phyloP scores from a whole-genome alignment of 805 yeast genomes.

The Schwanniomyces vanrijiae region DNA sequence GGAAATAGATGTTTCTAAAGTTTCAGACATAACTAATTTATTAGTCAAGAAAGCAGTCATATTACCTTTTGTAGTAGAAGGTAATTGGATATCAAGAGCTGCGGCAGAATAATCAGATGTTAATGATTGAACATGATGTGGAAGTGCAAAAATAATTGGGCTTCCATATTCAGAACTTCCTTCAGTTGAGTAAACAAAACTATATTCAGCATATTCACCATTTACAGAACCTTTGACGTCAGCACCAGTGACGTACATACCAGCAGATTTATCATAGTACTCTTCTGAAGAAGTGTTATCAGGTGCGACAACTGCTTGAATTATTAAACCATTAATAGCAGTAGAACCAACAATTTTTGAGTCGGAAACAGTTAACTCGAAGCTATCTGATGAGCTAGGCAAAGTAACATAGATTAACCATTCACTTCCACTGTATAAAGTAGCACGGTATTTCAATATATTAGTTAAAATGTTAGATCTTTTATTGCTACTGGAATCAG shows the following conservation, averaged over 20 bases:
- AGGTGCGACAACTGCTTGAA: slow-evolving; percentile 39
- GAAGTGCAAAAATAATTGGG: slow-evolving; percentile 52
- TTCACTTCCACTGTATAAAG: slow-evolving; percentile 51
- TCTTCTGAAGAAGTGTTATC: slow-evolving; percentile 28
- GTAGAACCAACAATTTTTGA: slow-evolving; percentile 44
- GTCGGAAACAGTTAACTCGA: slow-evolving; percentile 26
- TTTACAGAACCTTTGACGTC: slow-evolving; percentile 46
- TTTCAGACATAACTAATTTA: slow-evolving; percentile 36
- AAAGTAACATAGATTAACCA: slow-evolving; percentile 70
- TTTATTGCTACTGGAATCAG: slow-evolving; percentile 22
- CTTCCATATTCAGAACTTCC: slow-evolving; percentile 50
- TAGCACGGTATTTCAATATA: slow-evolving; percentile 53
- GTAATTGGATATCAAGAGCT: slow-evolving; percentile 42
- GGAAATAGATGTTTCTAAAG: slow-evolving; percentile 37
- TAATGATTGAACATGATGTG: slow-evolving; percentile 50
- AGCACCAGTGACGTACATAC: slow-evolving; percentile 58
- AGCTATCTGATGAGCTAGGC: slow-evolving; percentile 34
- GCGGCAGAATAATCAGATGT: slow-evolving; percentile 20
- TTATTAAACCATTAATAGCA: slow-evolving; percentile 45
- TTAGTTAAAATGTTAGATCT: slow-evolving; percentile 21
- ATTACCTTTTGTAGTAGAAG: slow-evolving; percentile 52
- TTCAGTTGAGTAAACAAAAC: slow-evolving; percentile 45
- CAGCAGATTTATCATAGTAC: slow-evolving; percentile 66
- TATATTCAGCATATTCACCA: slow-evolving; percentile 48
- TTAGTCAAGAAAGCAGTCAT: slow-evolving; percentile 48